phyloP scores from a whole-genome alignment of 1,284 basidiomycete species.

The Trichosporon sp. region DNA sequence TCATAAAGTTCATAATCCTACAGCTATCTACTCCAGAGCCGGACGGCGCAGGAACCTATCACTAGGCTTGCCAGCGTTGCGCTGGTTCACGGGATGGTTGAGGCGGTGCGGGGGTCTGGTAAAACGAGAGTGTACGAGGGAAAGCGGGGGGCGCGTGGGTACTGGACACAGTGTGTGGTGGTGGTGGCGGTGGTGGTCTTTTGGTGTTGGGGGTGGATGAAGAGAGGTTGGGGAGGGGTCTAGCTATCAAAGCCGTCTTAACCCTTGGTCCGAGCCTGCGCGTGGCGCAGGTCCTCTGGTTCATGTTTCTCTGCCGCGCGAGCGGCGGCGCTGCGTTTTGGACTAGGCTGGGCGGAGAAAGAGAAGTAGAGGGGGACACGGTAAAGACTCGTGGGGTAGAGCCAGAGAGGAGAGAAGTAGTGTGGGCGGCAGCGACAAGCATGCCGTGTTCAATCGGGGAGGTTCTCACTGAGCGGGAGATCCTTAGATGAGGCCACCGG shows the following conservation, averaged over 20 bases:
- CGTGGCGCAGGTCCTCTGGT: conserved; percentile 38
- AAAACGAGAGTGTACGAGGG: conserved; percentile 9
- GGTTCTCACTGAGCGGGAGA: neutral
- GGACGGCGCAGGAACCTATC: conserved; percentile 49
- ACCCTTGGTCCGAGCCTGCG: conserved; percentile 45
- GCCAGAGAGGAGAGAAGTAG: conserved; percentile 26
- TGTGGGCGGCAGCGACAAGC: conserved; percentile 37
- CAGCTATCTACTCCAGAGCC: conserved; percentile 14
- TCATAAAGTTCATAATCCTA: conserved; percentile 1
- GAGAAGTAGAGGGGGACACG: conserved; percentile 26
- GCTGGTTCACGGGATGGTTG: conserved; percentile 49
- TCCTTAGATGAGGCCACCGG: conserved; percentile 40
- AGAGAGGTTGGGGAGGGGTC: conserved; percentile 21
- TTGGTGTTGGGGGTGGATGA: neutral
- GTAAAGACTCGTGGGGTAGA: conserved; percentile 36
- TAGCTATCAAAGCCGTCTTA: conserved; percentile 44
- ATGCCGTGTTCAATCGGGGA: conserved; percentile 29
- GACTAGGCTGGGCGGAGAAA: conserved; percentile 23
- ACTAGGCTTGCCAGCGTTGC: conserved; percentile 38
- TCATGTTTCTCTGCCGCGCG: conserved; percentile 28
- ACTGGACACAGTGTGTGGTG: conserved; percentile 6
- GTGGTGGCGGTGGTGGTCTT: conserved; percentile 12
- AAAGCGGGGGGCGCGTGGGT: conserved; percentile 13
- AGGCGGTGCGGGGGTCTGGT: conserved; percentile 40
- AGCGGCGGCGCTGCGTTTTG: conserved; percentile 49